Evolutionary conservation across 352 stramenopile species (phyloP), one percentile per base, ranked within the genome.

Genomic region (Thalassiosira oceanica): DNA sequence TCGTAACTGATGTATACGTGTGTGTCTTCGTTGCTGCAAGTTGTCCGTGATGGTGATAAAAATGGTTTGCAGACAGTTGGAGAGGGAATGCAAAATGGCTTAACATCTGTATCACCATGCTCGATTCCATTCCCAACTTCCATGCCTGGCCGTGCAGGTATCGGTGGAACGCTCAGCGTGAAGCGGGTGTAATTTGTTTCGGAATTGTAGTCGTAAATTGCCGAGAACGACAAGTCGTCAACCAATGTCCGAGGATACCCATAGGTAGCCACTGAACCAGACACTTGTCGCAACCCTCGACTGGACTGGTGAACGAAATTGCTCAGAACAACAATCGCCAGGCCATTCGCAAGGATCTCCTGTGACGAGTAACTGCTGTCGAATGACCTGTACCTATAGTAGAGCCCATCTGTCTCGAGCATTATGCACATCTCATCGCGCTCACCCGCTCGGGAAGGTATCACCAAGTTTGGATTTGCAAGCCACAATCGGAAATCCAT

Each of bases 401-500:
- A 79, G 45, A 91, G 44, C 33, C 81, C 84, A 21, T 43, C 70
- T 29, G 61, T 49, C 52, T 79, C 67, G 2, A 83, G 27, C 67
- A 79, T 79, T 6, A 75, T 18, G 49, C 63, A 78, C 5, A 63
- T 43, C 2, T 55, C 52, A 13, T 61, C 13, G 23, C 33, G 42
- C 8, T 4, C 53, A 23, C 41, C 37, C 49, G 45, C 13, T 53
- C 42, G 45, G 44, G 74, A 66, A 42, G 73, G 66, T 15, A 83
- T 69, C 49, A 76, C 55, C 20, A 76, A 21, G 54, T 73, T 52
- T 13, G 74, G 74, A 16, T 58, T 53, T 18, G 50, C 60, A 29
- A 79, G 35, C 68, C 70, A 91, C 20, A 93, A 53, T 11, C 86
- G 74, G 41, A 93, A 88, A 55, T 93, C 86, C 13, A 91, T 67